Conservation (phyloP, 1,284 basidiomycete species). For the Trichosporon sp. region DNA sequence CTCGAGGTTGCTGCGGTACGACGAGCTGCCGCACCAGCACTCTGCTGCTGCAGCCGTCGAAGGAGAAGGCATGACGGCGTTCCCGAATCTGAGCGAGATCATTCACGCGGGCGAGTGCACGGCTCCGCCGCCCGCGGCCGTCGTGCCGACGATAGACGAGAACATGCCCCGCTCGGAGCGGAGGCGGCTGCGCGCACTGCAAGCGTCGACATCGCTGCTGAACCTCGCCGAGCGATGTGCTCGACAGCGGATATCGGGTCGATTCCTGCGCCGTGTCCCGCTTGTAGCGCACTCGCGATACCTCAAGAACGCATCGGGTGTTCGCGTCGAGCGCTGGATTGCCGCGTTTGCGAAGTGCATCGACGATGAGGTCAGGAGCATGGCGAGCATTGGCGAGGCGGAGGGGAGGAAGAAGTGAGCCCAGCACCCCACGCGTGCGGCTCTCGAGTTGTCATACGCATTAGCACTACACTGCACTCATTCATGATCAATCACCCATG, state of each 20-base stretch:
- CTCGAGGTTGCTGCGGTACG: conserved; percentile 51
- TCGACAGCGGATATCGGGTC: conserved; percentile 2
- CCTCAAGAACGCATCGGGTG: conserved; percentile 30
- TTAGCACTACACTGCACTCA: no score
- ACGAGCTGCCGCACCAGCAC: neutral
- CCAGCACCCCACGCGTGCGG: neutral
- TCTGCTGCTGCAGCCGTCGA: neutral
- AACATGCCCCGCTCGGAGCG: neutral
- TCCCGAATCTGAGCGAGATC: neutral
- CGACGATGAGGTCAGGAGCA: conserved; percentile 25
- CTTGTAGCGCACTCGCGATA: conserved; percentile 83
- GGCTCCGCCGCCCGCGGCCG: neutral
- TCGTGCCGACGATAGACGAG: neutral
- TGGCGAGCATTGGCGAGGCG: neutral
- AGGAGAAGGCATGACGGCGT: neutral
- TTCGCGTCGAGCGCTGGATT: conserved; percentile 36
- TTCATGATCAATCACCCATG: neutral
- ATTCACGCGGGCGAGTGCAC: neutral
- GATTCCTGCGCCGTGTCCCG: conserved; percentile 69
- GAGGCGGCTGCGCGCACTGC: conserved; percentile 8
- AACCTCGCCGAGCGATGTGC: conserved; percentile 3
- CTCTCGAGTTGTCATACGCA: neutral
- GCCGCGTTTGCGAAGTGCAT: conserved; percentile 69
- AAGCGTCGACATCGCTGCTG: conserved; percentile 2
- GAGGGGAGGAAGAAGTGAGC: conserved; percentile 3